phyloP scores from a whole-genome alignment of 257 asterid genomes.

The Fraxinus excelsior region DNA sequence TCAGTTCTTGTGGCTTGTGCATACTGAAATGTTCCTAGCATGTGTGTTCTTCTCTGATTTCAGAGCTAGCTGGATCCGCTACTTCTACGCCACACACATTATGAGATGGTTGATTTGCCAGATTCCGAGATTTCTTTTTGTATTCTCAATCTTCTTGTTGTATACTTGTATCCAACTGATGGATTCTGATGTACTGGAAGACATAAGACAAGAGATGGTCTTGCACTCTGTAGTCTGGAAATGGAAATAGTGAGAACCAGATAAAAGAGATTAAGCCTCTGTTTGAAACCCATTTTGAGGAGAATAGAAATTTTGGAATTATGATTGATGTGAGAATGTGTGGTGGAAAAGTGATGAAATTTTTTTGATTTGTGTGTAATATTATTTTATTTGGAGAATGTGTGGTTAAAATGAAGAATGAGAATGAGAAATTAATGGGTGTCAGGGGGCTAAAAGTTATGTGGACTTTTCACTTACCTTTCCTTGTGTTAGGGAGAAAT shows the following conservation, averaged over 20 bases:
- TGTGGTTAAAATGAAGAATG: too few species aligned
- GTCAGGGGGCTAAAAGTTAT: too few species aligned
- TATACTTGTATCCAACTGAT: slow-evolving; percentile 15
- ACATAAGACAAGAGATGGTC: neutral
- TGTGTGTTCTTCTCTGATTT: neutral
- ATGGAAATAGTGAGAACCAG: slow-evolving; percentile 3
- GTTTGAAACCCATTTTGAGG: too few species aligned
- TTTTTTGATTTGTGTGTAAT: too few species aligned
- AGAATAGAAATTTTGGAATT: too few species aligned
- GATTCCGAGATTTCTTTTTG: neutral
- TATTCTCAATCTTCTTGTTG: neutral
- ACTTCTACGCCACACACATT: slow-evolving; percentile 2
- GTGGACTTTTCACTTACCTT: neutral
- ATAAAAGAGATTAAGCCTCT: slow-evolving; percentile 16
- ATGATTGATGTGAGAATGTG: too few species aligned
- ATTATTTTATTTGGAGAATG: too few species aligned
- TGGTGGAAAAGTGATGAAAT: too few species aligned
- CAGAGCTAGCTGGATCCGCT: slow-evolving; percentile 2
- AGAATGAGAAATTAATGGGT: too few species aligned
- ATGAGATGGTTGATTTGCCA: neutral
- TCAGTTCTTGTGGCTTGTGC: neutral
- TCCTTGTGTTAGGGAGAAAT: neutral
- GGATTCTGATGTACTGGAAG: neutral
- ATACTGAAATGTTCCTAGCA: slow-evolving; percentile 7
- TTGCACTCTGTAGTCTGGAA: neutral